These are phyloP conservation scores for Brassica carinata DNA, from an alignment of 345 rosid genomes.

Conservation along the genomic window DNA sequence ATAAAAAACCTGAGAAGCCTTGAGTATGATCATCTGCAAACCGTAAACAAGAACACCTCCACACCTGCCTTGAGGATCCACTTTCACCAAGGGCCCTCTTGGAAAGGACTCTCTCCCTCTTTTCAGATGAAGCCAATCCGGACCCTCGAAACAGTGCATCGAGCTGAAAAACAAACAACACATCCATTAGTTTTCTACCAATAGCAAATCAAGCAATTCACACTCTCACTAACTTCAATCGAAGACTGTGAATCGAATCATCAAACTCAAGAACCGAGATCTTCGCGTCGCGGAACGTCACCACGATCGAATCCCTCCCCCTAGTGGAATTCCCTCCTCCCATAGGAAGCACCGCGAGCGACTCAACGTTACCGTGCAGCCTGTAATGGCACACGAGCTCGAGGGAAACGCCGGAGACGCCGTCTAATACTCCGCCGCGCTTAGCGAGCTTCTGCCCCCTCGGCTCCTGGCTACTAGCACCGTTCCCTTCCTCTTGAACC, in stretches of 20 bases:
- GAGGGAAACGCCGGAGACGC: constrained; percentile 76
- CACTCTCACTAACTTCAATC: constrained; percentile 64
- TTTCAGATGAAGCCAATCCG: constrained; percentile 92
- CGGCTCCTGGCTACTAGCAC: constrained; percentile 38
- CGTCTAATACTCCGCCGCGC: constrained; percentile 82
- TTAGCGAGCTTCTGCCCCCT: constrained; percentile 48
- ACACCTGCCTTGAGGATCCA: constrained; percentile 99
- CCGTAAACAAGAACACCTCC: constrained; percentile 87
- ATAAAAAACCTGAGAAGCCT: constrained; percentile 83
- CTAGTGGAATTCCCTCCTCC: constrained; percentile 67
- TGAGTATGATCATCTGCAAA: constrained; percentile 94
- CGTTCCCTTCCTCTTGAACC: constrained; percentile 64
- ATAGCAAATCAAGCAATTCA: neutral
- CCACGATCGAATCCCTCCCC: constrained; percentile 76
- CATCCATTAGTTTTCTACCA: neutral
- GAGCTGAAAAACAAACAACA: constrained; percentile 61
- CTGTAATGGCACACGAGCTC: constrained; percentile 94
- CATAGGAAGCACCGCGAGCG: constrained; percentile 67
- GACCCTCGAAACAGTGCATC: constrained; percentile 98
- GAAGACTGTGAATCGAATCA: constrained; percentile 84
- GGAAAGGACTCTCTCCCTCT: constrained; percentile 95
- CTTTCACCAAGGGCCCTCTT: constrained; percentile 78
- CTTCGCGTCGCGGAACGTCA: constrained; percentile 82
- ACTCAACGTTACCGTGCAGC: constrained; percentile 92
- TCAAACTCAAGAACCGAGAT: constrained; percentile 87